Evolutionary conservation across 2,329 filamentous ascomycete species (phyloP), one percentile per base, ranked within the genome.

Genomic region (Diplodia corticola): DNA sequence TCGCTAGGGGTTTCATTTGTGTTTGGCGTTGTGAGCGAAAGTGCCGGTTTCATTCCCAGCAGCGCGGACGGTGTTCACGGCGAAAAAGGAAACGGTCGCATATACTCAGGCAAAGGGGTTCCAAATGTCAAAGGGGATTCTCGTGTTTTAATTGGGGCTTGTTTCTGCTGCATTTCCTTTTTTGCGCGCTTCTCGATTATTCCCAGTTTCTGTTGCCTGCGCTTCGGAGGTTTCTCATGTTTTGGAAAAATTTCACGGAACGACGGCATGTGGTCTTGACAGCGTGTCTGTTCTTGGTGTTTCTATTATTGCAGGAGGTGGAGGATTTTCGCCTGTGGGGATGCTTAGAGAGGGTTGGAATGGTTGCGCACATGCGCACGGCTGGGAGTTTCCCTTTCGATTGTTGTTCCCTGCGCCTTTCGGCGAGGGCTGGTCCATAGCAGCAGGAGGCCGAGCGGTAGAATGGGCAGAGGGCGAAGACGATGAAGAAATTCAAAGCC

Each of bases 51-150:
- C 44, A 44, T 35, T 35, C 30, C n/a, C 17, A 61, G 44, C 57
- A 61, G 57, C 57, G 57, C 57, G 44, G 40, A 49, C 57, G 57
- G 57, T 49, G 57, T 61, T 61, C 44, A 49, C 44, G 57, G 57
- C 57, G 57, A 61, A 61, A 51, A 61, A 61, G 57, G 57, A 24
- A 61, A 49, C 7, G 57, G 57, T 28, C 33, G 57, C 57, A 61
- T 61, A 61, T 61, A 61, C 57, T 61, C 40, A 49, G 57, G 57
- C 57, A 61, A 61, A 61, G 57, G 57, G 57, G 57, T 17, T 49
- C 48, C n/a, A 44, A 61, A 61, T 61, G 48, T 61, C 40, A 35
- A 48, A 50, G 57, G 57, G 51, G 44, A 49, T 44, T 49, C 44
- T 61, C 40, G 57, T 61, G 57, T 61, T 61, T 49, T 61, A 61